Evolutionary conservation across 768 basidiomycete species (phyloP).

Genomic region (Amanita molliuscula): DNA sequence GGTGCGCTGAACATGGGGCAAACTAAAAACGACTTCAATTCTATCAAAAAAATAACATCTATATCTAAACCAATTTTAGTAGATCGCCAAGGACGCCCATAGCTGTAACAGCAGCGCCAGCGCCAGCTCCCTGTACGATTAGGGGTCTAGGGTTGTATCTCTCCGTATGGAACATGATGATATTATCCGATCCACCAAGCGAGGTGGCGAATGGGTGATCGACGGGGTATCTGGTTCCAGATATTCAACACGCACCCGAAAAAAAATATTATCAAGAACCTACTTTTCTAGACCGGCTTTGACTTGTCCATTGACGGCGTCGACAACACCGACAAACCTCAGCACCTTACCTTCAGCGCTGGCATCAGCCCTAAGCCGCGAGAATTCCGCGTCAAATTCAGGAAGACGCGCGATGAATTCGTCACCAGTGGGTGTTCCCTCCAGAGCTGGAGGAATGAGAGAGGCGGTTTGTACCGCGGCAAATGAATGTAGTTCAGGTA

Average conservation of each 20-base stretch:
- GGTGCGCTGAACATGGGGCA: too few species aligned
- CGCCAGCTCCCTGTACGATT: conserved; percentile 92
- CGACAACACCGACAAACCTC: conserved; percentile 91
- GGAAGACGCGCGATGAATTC: conserved; percentile 75
- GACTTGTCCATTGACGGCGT: conserved; percentile 59
- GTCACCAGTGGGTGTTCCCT: conserved; percentile 58
- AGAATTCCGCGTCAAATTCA: conserved; percentile 75
- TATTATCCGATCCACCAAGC: conserved; percentile 94
- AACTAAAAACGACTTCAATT: too few species aligned
- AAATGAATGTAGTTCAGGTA: conserved; percentile 66
- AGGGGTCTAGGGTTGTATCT: conserved; percentile 83
- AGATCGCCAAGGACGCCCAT: conserved; percentile 95
- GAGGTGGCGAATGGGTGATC: conserved; percentile 94
- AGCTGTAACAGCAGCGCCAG: conserved; percentile 96
- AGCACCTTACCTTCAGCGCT: conserved; percentile 74
- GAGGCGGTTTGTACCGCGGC: conserved; percentile 73
- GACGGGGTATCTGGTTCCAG: conserved; percentile 58
- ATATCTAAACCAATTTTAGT: conserved; percentile 38
- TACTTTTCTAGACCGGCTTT: conserved; percentile 88
- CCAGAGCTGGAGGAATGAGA: conserved; percentile 72
- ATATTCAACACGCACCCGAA: not conserved
- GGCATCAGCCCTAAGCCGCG: conserved; percentile 68
- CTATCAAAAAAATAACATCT: too few species aligned
- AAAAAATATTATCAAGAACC: conserved; percentile 17
- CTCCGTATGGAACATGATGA: conserved; percentile 94